These are phyloP conservation scores for Exophiala lecanii-corni DNA, from an alignment of 2,329 filamentous ascomycete genomes.

Conservation along the genomic window DNA sequence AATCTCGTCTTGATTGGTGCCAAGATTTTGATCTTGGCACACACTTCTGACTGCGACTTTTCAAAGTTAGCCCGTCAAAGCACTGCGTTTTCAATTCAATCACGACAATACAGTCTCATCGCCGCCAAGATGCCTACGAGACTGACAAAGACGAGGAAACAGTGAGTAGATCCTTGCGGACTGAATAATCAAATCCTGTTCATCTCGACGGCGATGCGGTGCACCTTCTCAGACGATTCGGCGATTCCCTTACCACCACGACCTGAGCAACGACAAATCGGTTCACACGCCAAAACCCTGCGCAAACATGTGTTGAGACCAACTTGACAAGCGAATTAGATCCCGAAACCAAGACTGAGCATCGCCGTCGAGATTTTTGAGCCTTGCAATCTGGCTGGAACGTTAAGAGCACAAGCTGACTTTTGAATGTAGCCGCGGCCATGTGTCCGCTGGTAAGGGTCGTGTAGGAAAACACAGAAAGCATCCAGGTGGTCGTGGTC, in stretches of 20 bases:
- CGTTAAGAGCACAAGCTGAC: constrained; percentile 1
- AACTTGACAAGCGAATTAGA: too few relatives aligned
- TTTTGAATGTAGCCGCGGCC: constrained; percentile 66
- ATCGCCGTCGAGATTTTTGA: too few relatives aligned
- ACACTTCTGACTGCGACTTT: constrained; percentile 4
- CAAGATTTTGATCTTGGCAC: constrained; percentile 4
- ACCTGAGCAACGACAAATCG: too few relatives aligned
- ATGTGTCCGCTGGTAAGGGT: constrained; percentile 97
- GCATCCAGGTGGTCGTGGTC: constrained; percentile 72
- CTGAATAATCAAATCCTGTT: too few relatives aligned
- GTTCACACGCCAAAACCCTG: too few relatives aligned
- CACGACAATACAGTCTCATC: constrained; percentile 23
- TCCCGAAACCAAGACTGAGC: too few relatives aligned
- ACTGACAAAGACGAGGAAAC: constrained; percentile 48
- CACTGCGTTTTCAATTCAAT: constrained; percentile 4
- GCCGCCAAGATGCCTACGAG: constrained; percentile 49
- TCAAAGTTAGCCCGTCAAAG: constrained; percentile 2
- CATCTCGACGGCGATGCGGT: too few relatives aligned
- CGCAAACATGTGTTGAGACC: too few relatives aligned
- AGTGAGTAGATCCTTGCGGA: constrained; percentile 36
- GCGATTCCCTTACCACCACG: too few relatives aligned
- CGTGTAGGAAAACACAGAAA: constrained; percentile 99
- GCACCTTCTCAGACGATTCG: too few relatives aligned
- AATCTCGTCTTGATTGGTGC: not conserved
- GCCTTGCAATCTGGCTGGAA: too few relatives aligned